Base-by-base conservation (phyloP, 441 rosid species). In the Erodium texanum region DNA sequence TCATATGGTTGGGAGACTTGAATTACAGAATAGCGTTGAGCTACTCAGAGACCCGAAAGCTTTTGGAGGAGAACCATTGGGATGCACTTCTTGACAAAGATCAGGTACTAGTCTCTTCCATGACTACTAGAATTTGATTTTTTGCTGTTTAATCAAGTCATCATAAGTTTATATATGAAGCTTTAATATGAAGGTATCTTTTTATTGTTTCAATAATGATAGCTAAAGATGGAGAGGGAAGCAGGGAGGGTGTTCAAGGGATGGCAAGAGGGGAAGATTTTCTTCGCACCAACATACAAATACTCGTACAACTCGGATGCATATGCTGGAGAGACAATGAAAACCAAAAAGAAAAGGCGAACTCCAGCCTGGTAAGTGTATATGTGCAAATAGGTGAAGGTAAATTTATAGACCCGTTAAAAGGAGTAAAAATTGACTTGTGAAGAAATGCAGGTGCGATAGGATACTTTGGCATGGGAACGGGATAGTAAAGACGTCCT, bases 191-290 rank as follows among this genome's bases (percentile, higher is more conserved):
- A 8, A 41, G 12, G 7, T 41, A 4, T 41, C 2, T 7, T 11
- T 6, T 68, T 0, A 66, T 73, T 19, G 10, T 56, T 29, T 10
- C 65, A 9, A 23, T 34, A 11, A 52, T 56, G 14, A 41, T 74
- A 87, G 93, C 84, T 87, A 65, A 85, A 85, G 83, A 87, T 87
- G 9, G 89, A 85, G 76, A 82, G 83, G 74, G 90, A 87, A 34
- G 86, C 89, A 5, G 90, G 87, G n/a, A 70, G 89, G 71, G 88
- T 87, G 64, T 87, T 87, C 67, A 77, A 78, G 76, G 86, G 86
- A 72, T 87, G 92, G 92, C 67, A 82, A 56, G 92, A 87, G 77
- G 88, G 85, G 34, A 84, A 84, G 73, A 87, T 87, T 66, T 70
- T 66, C 74, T 87, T 87, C 62, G 83, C 85, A 4, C 92, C 92